Evolutionary conservation across 176 grass and related monocot genomes (phyloP).

Genomic region (Cenchrus americanus): DNA sequence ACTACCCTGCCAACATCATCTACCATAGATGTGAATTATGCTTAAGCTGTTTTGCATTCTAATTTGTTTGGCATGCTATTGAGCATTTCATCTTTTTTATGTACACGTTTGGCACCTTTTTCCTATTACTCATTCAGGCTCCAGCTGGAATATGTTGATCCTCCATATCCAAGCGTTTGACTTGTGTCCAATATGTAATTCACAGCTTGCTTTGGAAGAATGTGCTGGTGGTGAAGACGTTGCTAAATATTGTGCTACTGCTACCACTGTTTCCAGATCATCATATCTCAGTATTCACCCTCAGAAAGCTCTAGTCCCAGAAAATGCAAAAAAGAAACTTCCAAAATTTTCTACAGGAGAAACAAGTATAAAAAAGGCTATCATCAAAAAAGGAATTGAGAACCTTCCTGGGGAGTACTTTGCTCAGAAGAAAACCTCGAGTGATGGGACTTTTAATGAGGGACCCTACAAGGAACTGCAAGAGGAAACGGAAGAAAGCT

Average conservation of each 20-base stretch:
- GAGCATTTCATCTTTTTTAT: neutral
- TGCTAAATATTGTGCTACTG: constrained; percentile 43
- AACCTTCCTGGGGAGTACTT: constrained; percentile 56
- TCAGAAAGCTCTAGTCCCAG: constrained; percentile 40
- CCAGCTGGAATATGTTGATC: neutral
- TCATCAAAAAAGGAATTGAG: constrained; percentile 61
- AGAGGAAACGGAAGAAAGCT: neutral
- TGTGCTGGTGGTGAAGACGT: neutral
- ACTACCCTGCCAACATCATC: neutral
- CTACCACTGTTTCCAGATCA: constrained; percentile 28
- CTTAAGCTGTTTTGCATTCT: neutral
- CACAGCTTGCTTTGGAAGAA: constrained; percentile 44
- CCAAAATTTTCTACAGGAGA: constrained; percentile 46
- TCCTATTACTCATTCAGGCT: neutral
- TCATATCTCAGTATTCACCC: constrained; percentile 50
- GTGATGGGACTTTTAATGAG: neutral
- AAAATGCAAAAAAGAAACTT: constrained; percentile 41
- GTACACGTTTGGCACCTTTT: neutral
- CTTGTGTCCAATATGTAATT: neutral
- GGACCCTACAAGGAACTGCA: neutral
- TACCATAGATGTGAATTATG: neutral
- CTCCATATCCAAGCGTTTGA: constrained; percentile 21
- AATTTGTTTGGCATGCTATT: neutral
- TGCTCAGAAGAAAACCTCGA: neutral
- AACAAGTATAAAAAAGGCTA: constrained; percentile 36